Conservation (phyloP, 2,329 filamentous ascomycete genomes). For the Neophaeococcomyces mojaviensis region DNA sequence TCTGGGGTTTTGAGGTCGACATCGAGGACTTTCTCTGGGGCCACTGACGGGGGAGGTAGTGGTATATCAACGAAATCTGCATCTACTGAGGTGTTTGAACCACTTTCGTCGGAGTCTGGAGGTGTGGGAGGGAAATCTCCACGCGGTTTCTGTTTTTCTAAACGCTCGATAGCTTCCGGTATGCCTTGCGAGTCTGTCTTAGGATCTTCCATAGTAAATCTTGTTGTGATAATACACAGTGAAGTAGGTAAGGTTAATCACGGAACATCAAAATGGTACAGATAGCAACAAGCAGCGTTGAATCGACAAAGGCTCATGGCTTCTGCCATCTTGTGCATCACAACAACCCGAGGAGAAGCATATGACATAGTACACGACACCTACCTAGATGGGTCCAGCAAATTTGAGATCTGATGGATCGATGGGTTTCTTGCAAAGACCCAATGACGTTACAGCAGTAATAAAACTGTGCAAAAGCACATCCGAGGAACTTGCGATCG, state of each 20-base stretch:
- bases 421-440: neutral
- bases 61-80: slow-evolving; percentile 43
- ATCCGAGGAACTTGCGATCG: neutral
- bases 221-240: neutral
- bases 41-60: slow-evolving; percentile 58
- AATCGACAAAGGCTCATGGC: too few relatives aligned
- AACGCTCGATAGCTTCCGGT: slow-evolving; percentile 10
- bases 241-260: too few relatives aligned
- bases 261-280: too few relatives aligned
- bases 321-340: neutral
- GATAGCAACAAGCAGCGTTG: too few relatives aligned
- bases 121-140: slow-evolving; percentile 20
- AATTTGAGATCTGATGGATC: neutral
- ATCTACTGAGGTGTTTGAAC: slow-evolving; percentile 13
- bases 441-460: neutral
- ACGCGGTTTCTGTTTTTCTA: slow-evolving; percentile 9
- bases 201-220: slow-evolving; percentile 13
- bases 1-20: slow-evolving; percentile 79
- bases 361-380: slow-evolving; percentile 1
- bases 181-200: slow-evolving; percentile 11
- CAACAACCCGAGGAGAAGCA: slow-evolving; percentile 1
- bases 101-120: slow-evolving; percentile 18
- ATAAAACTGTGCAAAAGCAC: neutral
- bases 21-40: slow-evolving; percentile 56
- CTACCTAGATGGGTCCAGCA: neutral